Percentiles rank a stretch among this genome's conserved stretches.
phyloP scores from a whole-genome alignment of 2,329 filamentous ascomycete species.

The Paramyrothecium roridum region DNA sequence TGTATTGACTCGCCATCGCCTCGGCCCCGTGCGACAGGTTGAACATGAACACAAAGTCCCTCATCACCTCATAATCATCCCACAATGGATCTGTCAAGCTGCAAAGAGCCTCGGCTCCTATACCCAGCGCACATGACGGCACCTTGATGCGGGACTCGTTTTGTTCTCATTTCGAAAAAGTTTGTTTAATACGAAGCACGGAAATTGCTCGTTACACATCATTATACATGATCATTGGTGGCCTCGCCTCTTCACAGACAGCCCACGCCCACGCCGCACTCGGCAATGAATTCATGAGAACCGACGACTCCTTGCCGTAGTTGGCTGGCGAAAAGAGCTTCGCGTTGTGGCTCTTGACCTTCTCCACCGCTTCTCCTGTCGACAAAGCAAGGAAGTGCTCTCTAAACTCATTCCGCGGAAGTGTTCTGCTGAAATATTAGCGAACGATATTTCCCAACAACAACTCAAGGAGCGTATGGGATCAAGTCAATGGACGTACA shows the following conservation, averaged over 20 bases:
- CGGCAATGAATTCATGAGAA: slow-evolving; percentile 30
- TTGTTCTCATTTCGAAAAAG: slow-evolving; percentile 6
- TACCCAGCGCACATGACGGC: neutral
- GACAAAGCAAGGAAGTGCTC: slow-evolving; percentile 58
- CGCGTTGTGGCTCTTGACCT: slow-evolving; percentile 25
- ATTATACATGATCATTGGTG: slow-evolving; percentile 32
- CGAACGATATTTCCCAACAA: neutral
- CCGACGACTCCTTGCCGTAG: slow-evolving; percentile 26
- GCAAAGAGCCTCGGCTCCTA: no score
- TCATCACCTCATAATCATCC: no score
- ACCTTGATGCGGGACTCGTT: slow-evolving; percentile 5
- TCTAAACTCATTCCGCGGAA: slow-evolving; percentile 26
- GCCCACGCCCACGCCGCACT: slow-evolving; percentile 36
- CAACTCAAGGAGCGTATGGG: slow-evolving; percentile 25
- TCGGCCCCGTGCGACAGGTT: no score
- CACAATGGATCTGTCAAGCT: no score
- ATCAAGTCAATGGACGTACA: slow-evolving; percentile 47
- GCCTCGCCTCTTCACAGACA: slow-evolving; percentile 26
- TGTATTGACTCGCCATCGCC: no score
- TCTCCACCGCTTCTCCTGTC: slow-evolving; percentile 52
- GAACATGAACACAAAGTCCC: no score
- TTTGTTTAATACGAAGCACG: neutral
- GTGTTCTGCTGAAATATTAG: slow-evolving; percentile 20
- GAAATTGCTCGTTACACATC: slow-evolving; percentile 23
- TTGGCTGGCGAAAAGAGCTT: slow-evolving; percentile 32